Base-by-base conservation (phyloP, 495 filamentous ascomycete genomes). In the Penicillium crystallinum region DNA sequence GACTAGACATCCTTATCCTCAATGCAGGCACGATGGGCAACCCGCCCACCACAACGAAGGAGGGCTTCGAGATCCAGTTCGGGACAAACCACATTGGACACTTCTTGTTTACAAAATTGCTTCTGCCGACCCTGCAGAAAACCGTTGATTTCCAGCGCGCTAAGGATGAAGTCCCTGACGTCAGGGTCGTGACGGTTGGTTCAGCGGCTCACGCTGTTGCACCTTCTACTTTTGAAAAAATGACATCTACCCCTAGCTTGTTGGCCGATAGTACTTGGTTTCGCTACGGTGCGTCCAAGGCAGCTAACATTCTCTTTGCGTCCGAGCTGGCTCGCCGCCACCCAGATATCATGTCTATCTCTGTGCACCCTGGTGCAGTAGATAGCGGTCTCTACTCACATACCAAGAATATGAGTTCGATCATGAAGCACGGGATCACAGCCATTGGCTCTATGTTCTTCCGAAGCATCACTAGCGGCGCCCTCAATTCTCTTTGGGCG, bases 21-120 rank as follows among this genome's bases (percentile, higher is more conserved):
- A 66, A 66, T 57, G 63, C 87, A 12, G 86, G 84, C n/a, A 78
- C 87, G 43, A 84, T 88, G 80, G 81, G 72, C 0, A 55, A 75
- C 10, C 73, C 77, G 2, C 68, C 64, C 12, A 59, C 52, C 0
- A 58, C 65, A 4, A 92, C 85, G 11, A 90, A 91, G 37, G 89
- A 95, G 61, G 87, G 88, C 5, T 95, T 93, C 74, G 76, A 91
- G 18, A 78, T 82, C 0, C 69, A 81, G 30, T 78, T 89, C 41
- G 90, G 91, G 3, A 81, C 81, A 9, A 78, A 79, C 34, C 78
- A 55, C 80, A 81, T 27, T 12, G 69, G 57, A 57, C 73, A 46
- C 67, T 90, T 19, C 81, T 81, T 22, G 66, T 75, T 59, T 68
- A 85, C 48, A 81, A 95, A 70, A 82, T 82, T 52, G 6, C 69